A percentile compares a stretch with the other conserved stretches of the same genome.
Conservation (phyloP, 2,329 filamentous ascomycete genomes). For the Fusarium bulbicola region DNA sequence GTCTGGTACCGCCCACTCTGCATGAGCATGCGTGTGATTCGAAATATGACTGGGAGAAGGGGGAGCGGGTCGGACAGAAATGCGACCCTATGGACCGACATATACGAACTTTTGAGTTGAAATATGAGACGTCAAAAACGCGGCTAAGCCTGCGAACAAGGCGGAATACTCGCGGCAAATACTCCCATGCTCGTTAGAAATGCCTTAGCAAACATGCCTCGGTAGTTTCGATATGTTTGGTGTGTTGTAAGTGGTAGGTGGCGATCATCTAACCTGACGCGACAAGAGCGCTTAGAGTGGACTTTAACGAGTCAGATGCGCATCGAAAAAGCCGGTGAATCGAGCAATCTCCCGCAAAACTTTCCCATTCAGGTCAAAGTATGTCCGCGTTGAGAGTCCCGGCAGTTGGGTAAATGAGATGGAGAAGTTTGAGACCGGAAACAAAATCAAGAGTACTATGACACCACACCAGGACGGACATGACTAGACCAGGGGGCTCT, state of each 20-base stretch:
- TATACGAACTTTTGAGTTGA: conserved; percentile 40
- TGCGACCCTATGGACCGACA: conserved; percentile 28
- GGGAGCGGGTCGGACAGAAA: conserved; percentile 17
- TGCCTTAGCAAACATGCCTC: conserved; percentile 2
- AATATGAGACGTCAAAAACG: conserved; percentile 36
- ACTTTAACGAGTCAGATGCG: conserved; percentile 25
- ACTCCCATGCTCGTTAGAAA: conserved; percentile 3
- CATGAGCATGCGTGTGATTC: conserved; percentile 36
- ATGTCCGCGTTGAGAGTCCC: conserved; percentile 18
- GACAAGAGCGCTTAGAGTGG: conserved; percentile 42
- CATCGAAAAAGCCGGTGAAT: conserved; percentile 9
- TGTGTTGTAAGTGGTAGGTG: conserved; percentile 17
- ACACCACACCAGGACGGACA: conserved; percentile 1
- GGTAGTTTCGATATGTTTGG: conserved; percentile 15
- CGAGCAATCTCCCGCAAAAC: conserved; percentile 25
- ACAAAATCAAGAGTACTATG: conserved; percentile 25
- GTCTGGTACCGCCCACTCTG: conserved; percentile 45
- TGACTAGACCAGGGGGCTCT: conserved; percentile 8
- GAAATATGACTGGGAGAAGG: conserved; percentile 29
- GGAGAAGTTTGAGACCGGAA: conserved; percentile 37
- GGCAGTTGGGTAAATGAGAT: conserved; percentile 36
- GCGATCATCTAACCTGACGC: conserved; percentile 27
- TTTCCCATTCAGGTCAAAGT: conserved; percentile 28
- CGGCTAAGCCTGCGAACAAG: conserved; percentile 28
- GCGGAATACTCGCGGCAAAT: conserved; percentile 37